Evolutionary conservation across 768 basidiomycete species (phyloP).

Genomic region (Paxillus involutus): DNA sequence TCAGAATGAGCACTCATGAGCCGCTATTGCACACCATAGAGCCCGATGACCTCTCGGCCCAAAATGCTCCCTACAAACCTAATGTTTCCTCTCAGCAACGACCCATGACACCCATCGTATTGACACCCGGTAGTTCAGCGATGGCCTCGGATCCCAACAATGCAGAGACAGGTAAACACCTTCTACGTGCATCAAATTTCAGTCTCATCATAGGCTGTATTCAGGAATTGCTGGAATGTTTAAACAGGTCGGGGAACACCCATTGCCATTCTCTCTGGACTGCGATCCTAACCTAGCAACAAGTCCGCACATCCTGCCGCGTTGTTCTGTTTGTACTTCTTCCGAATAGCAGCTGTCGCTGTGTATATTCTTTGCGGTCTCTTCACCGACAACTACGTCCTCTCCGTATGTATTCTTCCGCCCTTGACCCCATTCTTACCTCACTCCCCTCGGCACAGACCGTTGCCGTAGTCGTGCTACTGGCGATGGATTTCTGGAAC

Average conservation of each 20-base stretch:
- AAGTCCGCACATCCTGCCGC: constrained; percentile 81
- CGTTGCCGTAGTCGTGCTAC: constrained; percentile 87
- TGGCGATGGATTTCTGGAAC: constrained; percentile 99
- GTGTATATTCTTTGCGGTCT: constrained; percentile 94
- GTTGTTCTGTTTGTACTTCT: constrained; percentile 87
- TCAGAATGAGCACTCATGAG: constrained; percentile 55
- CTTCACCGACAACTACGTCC: constrained; percentile 87
- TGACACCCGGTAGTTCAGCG: constrained; percentile 50
- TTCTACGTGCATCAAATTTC: not conserved
- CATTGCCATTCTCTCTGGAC: constrained; percentile 1
- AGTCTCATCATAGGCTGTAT: constrained; percentile 4
- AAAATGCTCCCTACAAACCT: constrained; percentile 26
- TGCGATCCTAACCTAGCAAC: constrained; percentile 11
- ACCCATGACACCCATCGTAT: constrained; percentile 44
- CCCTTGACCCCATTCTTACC: not conserved
- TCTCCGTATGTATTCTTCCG: constrained; percentile 62
- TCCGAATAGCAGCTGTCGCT: constrained; percentile 83
- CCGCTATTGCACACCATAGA: constrained; percentile 84
- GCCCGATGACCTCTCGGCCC: constrained; percentile 63
- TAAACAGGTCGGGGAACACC: constrained; percentile 53
- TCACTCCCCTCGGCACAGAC: constrained; percentile 46
- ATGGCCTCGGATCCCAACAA: constrained; percentile 60
- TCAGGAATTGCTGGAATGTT: constrained; percentile 74
- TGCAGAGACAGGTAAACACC: constrained; percentile 67
- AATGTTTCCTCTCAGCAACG: constrained; percentile 29